A percentile compares a stretch with the other conserved stretches of the same genome.
phyloP scores from a whole-genome alignment of 1,284 basidiomycete genomes.

The Ustilago xerochloae region DNA sequence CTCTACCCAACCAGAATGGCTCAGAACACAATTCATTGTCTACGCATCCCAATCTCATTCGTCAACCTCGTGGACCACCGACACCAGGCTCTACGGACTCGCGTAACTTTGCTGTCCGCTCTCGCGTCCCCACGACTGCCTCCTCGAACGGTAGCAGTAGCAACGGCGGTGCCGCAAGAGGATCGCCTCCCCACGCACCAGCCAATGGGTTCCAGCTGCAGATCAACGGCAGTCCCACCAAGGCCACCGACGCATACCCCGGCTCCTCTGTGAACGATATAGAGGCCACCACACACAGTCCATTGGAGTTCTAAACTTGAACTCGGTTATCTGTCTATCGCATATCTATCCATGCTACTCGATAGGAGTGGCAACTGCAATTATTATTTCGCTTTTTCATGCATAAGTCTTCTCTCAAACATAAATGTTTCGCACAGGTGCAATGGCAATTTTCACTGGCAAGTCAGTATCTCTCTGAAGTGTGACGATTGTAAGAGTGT shows the following conservation, averaged over 20 bases:
- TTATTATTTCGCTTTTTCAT: too few species aligned
- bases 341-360: not conserved
- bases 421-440: too few species aligned
- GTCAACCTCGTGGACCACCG: slow-evolving; percentile 57
- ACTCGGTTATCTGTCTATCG: not conserved
- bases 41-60: slow-evolving; percentile 37
- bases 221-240: slow-evolving; percentile 38
- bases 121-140: slow-evolving; percentile 32
- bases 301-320: slow-evolving; percentile 41
- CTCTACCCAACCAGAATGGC: slow-evolving; percentile 17
- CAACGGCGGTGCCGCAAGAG: not conserved
- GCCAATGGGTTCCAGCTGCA: slow-evolving; percentile 26
- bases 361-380: too few species aligned
- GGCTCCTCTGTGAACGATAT: not conserved
- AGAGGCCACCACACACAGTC: slow-evolving; percentile 44
- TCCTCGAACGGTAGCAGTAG: slow-evolving; percentile 5
- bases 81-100: slow-evolving; percentile 36
- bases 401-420: not conserved
- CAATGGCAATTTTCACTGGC: too few species aligned
- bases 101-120: slow-evolving; percentile 55
- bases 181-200: slow-evolving; percentile 7
- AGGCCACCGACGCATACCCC: slow-evolving; percentile 15
- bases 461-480: too few species aligned
- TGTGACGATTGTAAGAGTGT: too few species aligned
- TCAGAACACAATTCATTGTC: slow-evolving; percentile 23